Evolutionary conservation across 495 filamentous ascomycete genomes (phyloP), one percentile per base, ranked within the genome.

Genomic region (Mycothermus thermophilus): DNA sequence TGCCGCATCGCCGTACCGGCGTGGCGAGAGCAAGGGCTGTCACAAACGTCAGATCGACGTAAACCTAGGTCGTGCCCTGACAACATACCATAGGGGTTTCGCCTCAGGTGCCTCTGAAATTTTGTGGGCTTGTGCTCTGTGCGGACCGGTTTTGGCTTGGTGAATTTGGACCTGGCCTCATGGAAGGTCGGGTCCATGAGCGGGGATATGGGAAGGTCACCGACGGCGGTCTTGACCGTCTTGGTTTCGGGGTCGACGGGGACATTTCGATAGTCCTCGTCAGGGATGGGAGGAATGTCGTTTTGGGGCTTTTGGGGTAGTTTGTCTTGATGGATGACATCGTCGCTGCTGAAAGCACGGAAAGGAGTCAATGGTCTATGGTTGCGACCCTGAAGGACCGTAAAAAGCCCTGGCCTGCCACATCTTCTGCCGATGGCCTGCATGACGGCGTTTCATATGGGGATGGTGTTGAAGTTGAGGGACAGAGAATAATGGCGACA

Each of bases 11-110:
- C 20, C 86, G 74, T 11, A 72, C 25, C 0, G 77, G 74, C 0
- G 71, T 74, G 11, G 77, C 80, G 5, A 94, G 68, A 8, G 78
- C 75, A 13, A 62, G 60, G 12, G 72, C 65, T 67, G 42, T 13
- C 9, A 38, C 42, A 25, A 44, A 41, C 31, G 17, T 42, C 38
- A 31, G 39, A 38, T 14, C n/a, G n/a, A n/a, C n/a, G n/a, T n/a
- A n/a, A n/a, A n/a, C n/a, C n/a, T n/a, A n/a, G n/a, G n/a, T n/a
- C n/a, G n/a, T n/a, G n/a, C n/a, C n/a, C n/a, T n/a, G n/a, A n/a
- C 9, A 30, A 35, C 47, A 10, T 66, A 75, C 75, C 78, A 42
- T 69, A 81, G 5, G 72, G 64, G 40, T 79, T 80, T 27, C 65
- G 59, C 4, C 46, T 51, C 1, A 80, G 55, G 38, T 67, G 60